These are phyloP conservation scores for Exserohilum turcica DNA, from an alignment of 2,329 filamentous ascomycete species.

Conservation along the genomic window DNA sequence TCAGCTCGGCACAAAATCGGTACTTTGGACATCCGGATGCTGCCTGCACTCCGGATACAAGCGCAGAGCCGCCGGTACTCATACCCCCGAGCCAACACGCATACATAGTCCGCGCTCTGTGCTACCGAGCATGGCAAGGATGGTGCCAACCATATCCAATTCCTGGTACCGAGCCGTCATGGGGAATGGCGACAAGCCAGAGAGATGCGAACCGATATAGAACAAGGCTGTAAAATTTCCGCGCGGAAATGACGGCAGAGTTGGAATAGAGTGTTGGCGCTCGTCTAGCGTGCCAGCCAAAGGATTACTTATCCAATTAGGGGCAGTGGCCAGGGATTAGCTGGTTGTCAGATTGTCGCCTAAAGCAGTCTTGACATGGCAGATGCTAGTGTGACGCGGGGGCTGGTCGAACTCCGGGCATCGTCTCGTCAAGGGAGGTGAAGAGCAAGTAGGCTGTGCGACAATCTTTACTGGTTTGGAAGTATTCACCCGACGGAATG, in stretches of 20 bases:
- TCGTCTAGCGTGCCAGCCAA: slow-evolving; percentile 29
- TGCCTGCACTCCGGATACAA: not conserved
- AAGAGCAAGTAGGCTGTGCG: slow-evolving; percentile 19
- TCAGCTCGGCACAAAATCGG: slow-evolving; percentile 2
- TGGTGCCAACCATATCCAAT: slow-evolving; percentile 25
- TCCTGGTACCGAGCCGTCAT: slow-evolving; percentile 12
- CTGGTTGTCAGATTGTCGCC: slow-evolving; percentile 19
- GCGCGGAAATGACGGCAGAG: slow-evolving; percentile 32
- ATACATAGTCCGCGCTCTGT: slow-evolving; percentile 5
- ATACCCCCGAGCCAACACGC: slow-evolving; percentile 16
- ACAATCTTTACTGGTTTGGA: slow-evolving; percentile 36
- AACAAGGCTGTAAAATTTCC: slow-evolving; percentile 20
- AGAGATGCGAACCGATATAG: slow-evolving; percentile 17
- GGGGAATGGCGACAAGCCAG: slow-evolving; percentile 15
- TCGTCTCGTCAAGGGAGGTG: slow-evolving; percentile 18
- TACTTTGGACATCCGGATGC: not conserved
- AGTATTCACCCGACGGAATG: slow-evolving; percentile 38
- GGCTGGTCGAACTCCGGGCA: slow-evolving; percentile 10
- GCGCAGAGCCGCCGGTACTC: slow-evolving; percentile 28
- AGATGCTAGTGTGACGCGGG: slow-evolving; percentile 4
- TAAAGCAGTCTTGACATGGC: slow-evolving; percentile 26
- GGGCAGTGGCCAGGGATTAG: slow-evolving; percentile 17
- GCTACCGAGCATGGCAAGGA: slow-evolving; percentile 22
- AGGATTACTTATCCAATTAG: slow-evolving; percentile 23
- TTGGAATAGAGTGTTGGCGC: slow-evolving; percentile 40